These are phyloP conservation scores for Aspergillus steynii DNA, from an alignment of 495 filamentous ascomycete genomes.

Conservation along the genomic window DNA sequence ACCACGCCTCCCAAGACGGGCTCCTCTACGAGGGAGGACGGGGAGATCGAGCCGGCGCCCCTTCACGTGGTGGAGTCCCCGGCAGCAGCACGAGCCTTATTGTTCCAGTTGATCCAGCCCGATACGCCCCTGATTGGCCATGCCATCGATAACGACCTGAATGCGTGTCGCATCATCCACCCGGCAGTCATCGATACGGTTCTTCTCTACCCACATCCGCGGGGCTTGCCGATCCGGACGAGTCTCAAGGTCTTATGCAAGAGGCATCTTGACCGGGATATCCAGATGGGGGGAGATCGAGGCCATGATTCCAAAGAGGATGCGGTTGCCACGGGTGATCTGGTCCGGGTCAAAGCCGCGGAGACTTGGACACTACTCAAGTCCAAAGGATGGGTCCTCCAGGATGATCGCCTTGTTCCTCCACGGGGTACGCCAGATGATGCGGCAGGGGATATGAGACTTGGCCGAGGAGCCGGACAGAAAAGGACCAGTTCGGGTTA, in stretches of 20 bases:
- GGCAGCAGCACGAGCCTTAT: slow-evolving; percentile 64
- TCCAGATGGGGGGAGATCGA: slow-evolving; percentile 69
- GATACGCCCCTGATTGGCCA: slow-evolving; percentile 86
- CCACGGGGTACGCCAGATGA: slow-evolving; percentile 32
- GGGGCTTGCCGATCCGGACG: slow-evolving; percentile 73
- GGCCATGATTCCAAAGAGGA: slow-evolving; percentile 92
- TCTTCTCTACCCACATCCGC: slow-evolving; percentile 75
- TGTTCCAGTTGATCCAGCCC: slow-evolving; percentile 70
- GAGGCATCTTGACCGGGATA: slow-evolving; percentile 64
- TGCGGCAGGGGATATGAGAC: slow-evolving; percentile 9
- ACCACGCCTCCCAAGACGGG: slow-evolving; percentile 16
- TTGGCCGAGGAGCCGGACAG: slow-evolving; percentile 25
- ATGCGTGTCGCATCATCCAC: slow-evolving; percentile 78
- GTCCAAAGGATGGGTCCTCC: slow-evolving; percentile 62
- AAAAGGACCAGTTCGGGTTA: slow-evolving; percentile 22
- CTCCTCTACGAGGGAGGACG: slow-evolving; percentile 15
- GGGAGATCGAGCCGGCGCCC: slow-evolving; percentile 21
- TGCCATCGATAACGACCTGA: slow-evolving; percentile 93
- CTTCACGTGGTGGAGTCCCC: slow-evolving; percentile 74
- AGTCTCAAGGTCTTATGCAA: slow-evolving; percentile 69
- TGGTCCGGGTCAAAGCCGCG: slow-evolving; percentile 67
- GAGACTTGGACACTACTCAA: slow-evolving; percentile 65
- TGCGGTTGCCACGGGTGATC: slow-evolving; percentile 80
- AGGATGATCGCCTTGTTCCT: slow-evolving; percentile 50
- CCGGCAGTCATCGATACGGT: slow-evolving; percentile 83